These are phyloP conservation scores for Kwoniella pini DNA, from an alignment of 768 basidiomycete species.

Conservation along the genomic window DNA sequence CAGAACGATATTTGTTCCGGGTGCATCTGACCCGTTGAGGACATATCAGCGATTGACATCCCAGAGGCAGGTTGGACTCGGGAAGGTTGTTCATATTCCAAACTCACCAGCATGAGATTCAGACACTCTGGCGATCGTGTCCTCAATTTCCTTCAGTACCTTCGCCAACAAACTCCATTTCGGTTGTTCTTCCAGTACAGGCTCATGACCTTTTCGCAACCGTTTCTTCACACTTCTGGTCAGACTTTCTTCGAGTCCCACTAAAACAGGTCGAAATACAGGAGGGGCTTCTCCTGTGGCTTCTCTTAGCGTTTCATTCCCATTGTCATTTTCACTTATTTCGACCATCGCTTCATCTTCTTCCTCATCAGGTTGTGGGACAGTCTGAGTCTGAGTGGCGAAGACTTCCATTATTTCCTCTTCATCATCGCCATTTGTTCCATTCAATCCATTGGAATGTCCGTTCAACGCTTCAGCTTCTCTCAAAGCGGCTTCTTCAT, in stretches of 20 bases:
- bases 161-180: constrained; percentile 88
- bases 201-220: constrained; percentile 76
- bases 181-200: constrained; percentile 87
- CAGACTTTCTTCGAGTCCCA: constrained; percentile 35
- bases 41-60: no score
- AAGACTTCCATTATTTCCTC: constrained; percentile 45
- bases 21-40: constrained; percentile 47
- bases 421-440: constrained; percentile 26
- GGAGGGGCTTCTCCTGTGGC: constrained; percentile 30
- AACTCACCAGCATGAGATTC: constrained; percentile 39
- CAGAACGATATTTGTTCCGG: constrained; percentile 73
- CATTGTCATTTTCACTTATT: constrained; percentile 17
- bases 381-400: constrained; percentile 42
- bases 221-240: constrained; percentile 57
- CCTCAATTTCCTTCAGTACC: constrained; percentile 87
- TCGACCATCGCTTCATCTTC: constrained; percentile 34
- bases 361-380: constrained; percentile 21
- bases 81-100: no score
- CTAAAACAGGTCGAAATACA: constrained; percentile 36
- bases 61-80: no score
- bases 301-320: constrained; percentile 16
- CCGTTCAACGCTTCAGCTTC: constrained; percentile 1
- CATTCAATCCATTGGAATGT: neutral
- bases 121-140: constrained; percentile 58
- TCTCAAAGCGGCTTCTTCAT: constrained; percentile 57